Base-by-base conservation (phyloP, 768 basidiomycete genomes). In the Suillus fuscotomentosus region DNA sequence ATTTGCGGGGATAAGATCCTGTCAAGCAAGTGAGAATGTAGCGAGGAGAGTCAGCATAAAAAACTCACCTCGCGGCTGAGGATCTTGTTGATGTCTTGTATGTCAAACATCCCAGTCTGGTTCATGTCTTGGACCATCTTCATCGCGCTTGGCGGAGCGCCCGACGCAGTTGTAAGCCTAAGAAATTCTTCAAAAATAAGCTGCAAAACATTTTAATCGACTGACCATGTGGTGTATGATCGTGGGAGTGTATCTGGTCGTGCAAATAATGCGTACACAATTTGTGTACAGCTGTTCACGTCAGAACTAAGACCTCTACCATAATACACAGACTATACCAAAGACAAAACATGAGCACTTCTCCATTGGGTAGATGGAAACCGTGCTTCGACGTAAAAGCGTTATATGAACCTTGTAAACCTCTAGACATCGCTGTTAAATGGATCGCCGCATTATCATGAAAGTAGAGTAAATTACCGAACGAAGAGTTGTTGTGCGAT, bases 401-500 rank as follows among this genome's bases (percentile, higher is more conserved):
- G 70, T 96, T 97, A 73, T 92, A 97, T 1, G 89, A 87, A 2
- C 94, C 95, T 75, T 98, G 96, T 8, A 98, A 80, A 3, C 96
- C 95, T 55, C 95, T 94, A 61, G 31, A 59, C 38, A 61, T 24
- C 13, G 15, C 14, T 39, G 22, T 36, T 22, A 27, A 51, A 39
- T 22, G 13, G 39, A 42, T 14, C 57, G 34, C 43, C 17, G 38
- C 31, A 27, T 14, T 6, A 38, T 39, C 36, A 20, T n/a, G 3
- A 38, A 20, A 6, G 45, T 7, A 60, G 45, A 27, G 22, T n/a
- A 27, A 61, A 31, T 65, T 31, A 78, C 93, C 94, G 86, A 60
- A 97, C 94, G 77, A 97, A 93, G 69, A 95, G 72, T 75, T 96
- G 95, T 70, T 96, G 94, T 0, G 90, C 90, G 66, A 95, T 90